phyloP scores from a whole-genome alignment of 768 basidiomycete species.

The Russula lepida region DNA sequence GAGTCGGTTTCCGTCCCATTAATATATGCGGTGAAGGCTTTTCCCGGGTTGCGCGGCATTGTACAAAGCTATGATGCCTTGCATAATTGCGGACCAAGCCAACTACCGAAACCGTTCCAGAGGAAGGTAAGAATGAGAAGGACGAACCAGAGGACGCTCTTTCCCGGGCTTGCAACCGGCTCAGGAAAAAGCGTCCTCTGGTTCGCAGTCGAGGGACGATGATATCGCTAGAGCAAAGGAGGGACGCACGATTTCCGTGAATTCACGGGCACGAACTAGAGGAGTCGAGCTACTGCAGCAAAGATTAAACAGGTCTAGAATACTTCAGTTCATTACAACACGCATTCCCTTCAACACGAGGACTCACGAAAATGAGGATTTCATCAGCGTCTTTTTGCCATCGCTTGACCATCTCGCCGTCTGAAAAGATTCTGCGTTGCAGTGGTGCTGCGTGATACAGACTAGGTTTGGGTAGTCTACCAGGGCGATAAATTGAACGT shows the following conservation, averaged over 20 bases:
- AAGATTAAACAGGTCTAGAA: not conserved
- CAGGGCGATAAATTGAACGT: too few relatives aligned
- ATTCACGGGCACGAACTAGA: not conserved
- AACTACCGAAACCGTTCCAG: not conserved
- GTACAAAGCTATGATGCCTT: not conserved
- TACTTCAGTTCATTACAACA: too few relatives aligned
- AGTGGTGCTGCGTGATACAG: too few relatives aligned
- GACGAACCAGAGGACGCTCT: not conserved
- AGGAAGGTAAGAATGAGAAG: not conserved
- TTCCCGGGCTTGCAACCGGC: not conserved
- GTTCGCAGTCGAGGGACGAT: too few relatives aligned
- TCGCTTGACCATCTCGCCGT: not conserved
- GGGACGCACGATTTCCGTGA: too few relatives aligned
- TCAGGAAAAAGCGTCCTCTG: not conserved
- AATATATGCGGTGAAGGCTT: not conserved
- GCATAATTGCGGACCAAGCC: not conserved
- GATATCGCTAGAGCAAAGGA: not conserved
- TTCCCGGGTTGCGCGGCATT: not conserved
- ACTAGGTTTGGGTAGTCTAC: too few relatives aligned
- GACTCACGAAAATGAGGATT: not conserved
- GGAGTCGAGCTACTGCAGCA: not conserved
- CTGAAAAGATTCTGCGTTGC: too few relatives aligned
- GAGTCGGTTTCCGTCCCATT: not conserved
- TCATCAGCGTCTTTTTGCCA: not conserved
- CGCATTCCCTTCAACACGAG: too few relatives aligned